Percentiles rank a stretch among this genome's conserved stretches.
phyloP scores from a whole-genome alignment of 2,329 filamentous ascomycete genomes.

The Pseudocercospora pini-densiflorae region DNA sequence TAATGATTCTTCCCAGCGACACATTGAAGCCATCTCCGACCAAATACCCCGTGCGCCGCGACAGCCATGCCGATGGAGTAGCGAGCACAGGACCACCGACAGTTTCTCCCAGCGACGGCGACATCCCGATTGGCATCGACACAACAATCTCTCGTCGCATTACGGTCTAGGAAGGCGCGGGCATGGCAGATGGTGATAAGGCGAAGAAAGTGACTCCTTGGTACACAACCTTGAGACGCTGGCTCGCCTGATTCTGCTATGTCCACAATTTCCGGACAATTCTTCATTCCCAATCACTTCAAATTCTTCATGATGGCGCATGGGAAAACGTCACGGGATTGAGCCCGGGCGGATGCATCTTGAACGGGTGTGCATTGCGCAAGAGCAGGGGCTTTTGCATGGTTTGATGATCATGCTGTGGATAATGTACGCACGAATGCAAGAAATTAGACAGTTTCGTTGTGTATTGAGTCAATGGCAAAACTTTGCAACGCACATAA shows the following conservation, averaged over 20 bases:
- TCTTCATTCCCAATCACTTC: not conserved
- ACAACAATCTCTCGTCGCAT: conserved; percentile 3
- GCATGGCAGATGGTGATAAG: conserved; percentile 22
- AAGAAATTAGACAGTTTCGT: conserved; percentile 2
- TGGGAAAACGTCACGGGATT: not conserved
- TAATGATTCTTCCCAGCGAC: conserved; percentile 26
- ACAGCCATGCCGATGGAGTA: not conserved
- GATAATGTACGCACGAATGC: not conserved
- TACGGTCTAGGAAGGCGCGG: conserved; percentile 29
- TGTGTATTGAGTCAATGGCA: conserved; percentile 1
- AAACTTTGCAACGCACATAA: not conserved
- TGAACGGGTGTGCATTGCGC: not conserved
- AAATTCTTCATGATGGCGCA: not conserved
- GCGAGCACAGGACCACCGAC: not conserved
- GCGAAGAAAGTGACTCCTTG: conserved; percentile 20
- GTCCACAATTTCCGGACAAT: not conserved
- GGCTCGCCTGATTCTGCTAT: conserved; percentile 22
- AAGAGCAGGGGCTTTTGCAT: not conserved
- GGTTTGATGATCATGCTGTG: not conserved
- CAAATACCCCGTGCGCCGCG: conserved; percentile 15
- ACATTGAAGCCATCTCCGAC: conserved; percentile 23
- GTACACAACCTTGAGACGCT: conserved; percentile 28
- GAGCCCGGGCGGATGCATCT: not conserved
- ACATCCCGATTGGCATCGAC: conserved; percentile 26
- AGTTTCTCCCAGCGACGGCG: conserved; percentile 15